phyloP scores from a whole-genome alignment of 2,329 filamentous ascomycete species.

The Fusarium tuaranense region DNA sequence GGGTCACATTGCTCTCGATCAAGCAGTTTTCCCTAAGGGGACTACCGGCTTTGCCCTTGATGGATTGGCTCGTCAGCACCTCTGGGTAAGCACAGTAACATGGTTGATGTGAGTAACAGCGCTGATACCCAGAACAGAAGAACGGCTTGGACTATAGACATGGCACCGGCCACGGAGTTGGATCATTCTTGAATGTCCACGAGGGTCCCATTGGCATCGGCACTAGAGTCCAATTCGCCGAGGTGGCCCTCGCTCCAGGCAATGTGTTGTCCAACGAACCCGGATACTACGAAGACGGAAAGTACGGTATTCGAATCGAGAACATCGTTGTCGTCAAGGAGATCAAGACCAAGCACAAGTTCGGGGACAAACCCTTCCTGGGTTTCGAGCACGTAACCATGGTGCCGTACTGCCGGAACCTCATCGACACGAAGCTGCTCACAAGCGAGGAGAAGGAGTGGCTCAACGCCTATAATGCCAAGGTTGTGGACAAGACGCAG shows the following conservation, averaged over 20 bases:
- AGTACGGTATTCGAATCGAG: slow-evolving; percentile 95
- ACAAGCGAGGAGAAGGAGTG: slow-evolving; percentile 82
- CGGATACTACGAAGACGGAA: slow-evolving; percentile 96
- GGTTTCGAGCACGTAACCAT: slow-evolving; percentile 98
- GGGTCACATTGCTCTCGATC: slow-evolving; percentile 90
- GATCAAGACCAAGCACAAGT: slow-evolving; percentile 85
- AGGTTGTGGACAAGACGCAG: slow-evolving; percentile 86
- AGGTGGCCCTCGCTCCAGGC: slow-evolving; percentile 88
- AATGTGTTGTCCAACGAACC: slow-evolving; percentile 98
- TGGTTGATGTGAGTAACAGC: neutral
- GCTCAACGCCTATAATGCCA: slow-evolving; percentile 86
- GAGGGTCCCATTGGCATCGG: slow-evolving; percentile 98
- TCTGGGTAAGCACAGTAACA: slow-evolving; percentile 75
- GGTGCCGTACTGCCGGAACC: slow-evolving; percentile 91
- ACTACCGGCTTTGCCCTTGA: slow-evolving; percentile 95
- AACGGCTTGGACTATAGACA: slow-evolving; percentile 94
- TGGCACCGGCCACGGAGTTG: slow-evolving; percentile 95
- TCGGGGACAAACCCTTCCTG: slow-evolving; percentile 93
- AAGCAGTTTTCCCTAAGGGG: slow-evolving; percentile 91
- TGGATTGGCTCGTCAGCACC: slow-evolving; percentile 85
- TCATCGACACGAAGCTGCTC: slow-evolving; percentile 82
- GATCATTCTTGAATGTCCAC: slow-evolving; percentile 95
- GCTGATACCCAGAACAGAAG: slow-evolving; percentile 46
- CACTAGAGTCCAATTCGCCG: slow-evolving; percentile 89
- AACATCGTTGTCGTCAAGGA: slow-evolving; percentile 94